phyloP scores from a whole-genome alignment of 2,329 filamentous ascomycete genomes.

The Penicillium sp. region DNA sequence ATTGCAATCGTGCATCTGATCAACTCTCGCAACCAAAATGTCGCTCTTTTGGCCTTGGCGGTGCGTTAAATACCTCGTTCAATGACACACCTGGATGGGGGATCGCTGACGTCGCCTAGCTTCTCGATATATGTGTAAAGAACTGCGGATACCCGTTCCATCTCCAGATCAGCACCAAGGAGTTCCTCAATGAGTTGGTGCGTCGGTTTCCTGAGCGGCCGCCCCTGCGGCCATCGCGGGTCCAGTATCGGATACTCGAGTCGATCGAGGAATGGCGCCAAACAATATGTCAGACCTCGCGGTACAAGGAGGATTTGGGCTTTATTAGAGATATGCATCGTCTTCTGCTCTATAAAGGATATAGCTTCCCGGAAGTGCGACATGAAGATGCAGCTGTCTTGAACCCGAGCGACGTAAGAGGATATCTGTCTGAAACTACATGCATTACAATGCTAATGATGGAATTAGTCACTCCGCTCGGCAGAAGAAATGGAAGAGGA shows the following conservation, averaged over 20 bases:
- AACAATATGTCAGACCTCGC: conserved; percentile 96
- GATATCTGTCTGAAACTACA: not conserved
- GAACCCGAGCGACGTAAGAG: conserved; percentile 89
- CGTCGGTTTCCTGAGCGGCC: conserved; percentile 92
- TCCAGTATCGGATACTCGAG: conserved; percentile 90
- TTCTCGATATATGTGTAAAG: conserved; percentile 98
- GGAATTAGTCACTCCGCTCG: conserved; percentile 76
- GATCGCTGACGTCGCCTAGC: conserved; percentile 39
- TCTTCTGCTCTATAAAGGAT: conserved; percentile 92
- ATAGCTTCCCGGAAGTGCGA: conserved; percentile 87
- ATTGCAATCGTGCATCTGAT: conserved; percentile 89
- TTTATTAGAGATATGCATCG: conserved; percentile 98
- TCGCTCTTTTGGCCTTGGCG: conserved; percentile 80
- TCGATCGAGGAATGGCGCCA: conserved; percentile 97
- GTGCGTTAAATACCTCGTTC: conserved; percentile 37
- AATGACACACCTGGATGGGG: not conserved
- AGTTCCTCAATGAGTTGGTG: conserved; percentile 97
- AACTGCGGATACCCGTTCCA: conserved; percentile 99
- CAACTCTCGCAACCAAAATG: conserved; percentile 96
- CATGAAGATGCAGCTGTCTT: conserved; percentile 92
- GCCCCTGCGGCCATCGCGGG: conserved; percentile 76
- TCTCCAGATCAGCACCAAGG: conserved; percentile 96
- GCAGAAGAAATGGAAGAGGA: conserved; percentile 99
- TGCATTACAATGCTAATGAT: not conserved
- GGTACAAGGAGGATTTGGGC: conserved; percentile 94